Evolutionary conservation across 768 basidiomycete genomes (phyloP).

Genomic region (Rhodotorula taiwanensis): DNA sequence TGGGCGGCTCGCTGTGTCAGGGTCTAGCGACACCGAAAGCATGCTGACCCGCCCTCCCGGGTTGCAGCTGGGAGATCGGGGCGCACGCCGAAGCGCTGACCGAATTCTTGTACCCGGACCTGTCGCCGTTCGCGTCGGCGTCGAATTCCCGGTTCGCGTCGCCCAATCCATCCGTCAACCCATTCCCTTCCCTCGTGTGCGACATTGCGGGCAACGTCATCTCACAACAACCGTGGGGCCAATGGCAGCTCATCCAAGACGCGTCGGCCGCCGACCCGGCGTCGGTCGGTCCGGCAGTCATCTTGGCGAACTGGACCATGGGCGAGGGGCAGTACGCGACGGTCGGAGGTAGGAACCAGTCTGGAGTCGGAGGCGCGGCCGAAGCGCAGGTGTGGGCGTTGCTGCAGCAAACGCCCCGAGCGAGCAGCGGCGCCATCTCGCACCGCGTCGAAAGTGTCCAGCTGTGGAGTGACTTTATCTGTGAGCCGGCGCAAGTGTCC

Average conservation of each 20-base stretch:
- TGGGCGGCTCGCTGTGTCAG: background rate
- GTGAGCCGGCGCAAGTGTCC: background rate
- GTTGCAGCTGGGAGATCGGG: conserved; percentile 25
- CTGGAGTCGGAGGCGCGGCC: background rate
- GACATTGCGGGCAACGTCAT: background rate
- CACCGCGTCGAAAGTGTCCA: conserved; percentile 50
- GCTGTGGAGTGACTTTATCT: conserved; percentile 31
- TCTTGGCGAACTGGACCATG: conserved; percentile 13
- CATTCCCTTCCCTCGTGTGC: conserved; percentile 3
- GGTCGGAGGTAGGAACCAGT: background rate
- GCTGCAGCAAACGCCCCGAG: conserved; percentile 52
- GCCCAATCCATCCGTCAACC: background rate
- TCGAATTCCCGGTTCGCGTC: background rate
- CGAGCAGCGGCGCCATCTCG: conserved; percentile 69
- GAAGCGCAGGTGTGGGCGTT: conserved; percentile 57
- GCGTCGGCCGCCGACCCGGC: conserved; percentile 24
- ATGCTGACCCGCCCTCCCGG: no score
- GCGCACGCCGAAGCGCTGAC: conserved; percentile 18
- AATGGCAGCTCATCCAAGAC: conserved; percentile 19
- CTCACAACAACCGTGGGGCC: background rate
- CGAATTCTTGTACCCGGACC: conserved; percentile 9
- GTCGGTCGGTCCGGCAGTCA: conserved; percentile 9
- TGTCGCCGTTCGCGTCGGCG: conserved; percentile 6
- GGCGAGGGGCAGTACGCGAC: background rate
- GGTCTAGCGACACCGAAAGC: background rate